These are phyloP conservation scores for Carallia brachiata DNA, from an alignment of 345 rosid species.

Conservation along the genomic window DNA sequence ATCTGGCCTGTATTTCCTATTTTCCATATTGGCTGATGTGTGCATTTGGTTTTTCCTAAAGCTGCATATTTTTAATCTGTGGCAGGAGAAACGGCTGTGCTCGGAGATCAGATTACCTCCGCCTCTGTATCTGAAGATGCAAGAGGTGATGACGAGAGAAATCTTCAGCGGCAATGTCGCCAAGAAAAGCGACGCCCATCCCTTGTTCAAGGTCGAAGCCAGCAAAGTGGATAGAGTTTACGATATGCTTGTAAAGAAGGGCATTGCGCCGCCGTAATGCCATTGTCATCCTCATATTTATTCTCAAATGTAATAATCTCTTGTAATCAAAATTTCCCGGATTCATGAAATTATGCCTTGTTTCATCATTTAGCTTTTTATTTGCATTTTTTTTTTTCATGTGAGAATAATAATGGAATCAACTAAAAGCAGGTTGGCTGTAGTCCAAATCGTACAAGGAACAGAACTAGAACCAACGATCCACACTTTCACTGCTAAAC, in stretches of 20 bases:
- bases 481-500: too few relatives aligned
- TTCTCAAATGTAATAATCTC: too few relatives aligned
- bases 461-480: too few relatives aligned
- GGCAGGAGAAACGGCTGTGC: slow-evolving; percentile 91
- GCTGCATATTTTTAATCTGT: slow-evolving; percentile 5
- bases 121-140: slow-evolving; percentile 80
- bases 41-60: slow-evolving; percentile 1
- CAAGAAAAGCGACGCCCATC: slow-evolving; percentile 76
- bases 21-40: neutral
- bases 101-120: slow-evolving; percentile 68
- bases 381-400: too few relatives aligned
- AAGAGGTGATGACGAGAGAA: slow-evolving; percentile 69
- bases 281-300: neutral
- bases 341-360: too few relatives aligned
- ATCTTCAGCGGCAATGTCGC: slow-evolving; percentile 70
- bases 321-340: too few relatives aligned
- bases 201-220: slow-evolving; percentile 73
- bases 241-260: slow-evolving; percentile 92
- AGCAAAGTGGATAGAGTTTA: slow-evolving; percentile 80
- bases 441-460: too few relatives aligned
- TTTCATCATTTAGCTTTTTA: too few relatives aligned
- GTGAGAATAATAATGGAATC: too few relatives aligned
- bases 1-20: neutral
- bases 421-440: too few relatives aligned
- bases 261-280: slow-evolving; percentile 62